Conservation (phyloP, 495 filamentous ascomycete genomes). For the Penicillium ochrochloron region DNA sequence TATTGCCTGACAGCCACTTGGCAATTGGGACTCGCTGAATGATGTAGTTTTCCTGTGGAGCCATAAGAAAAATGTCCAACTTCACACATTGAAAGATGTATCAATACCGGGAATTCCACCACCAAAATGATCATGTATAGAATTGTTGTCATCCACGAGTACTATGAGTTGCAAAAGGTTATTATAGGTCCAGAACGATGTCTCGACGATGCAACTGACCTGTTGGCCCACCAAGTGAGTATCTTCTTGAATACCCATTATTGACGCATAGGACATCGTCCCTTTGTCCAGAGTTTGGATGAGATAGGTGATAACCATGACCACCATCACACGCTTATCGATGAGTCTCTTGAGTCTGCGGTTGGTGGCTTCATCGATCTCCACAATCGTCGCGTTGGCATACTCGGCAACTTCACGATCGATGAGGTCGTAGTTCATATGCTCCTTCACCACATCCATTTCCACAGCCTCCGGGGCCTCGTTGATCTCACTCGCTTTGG, state of each 20-base stretch:
- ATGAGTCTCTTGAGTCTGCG: conserved; percentile 55
- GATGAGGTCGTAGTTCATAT: conserved; percentile 55
- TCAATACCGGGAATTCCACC: conserved; percentile 53
- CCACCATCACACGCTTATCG: conserved; percentile 56
- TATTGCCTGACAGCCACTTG: conserved; percentile 63
- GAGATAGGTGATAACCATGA: conserved; percentile 60
- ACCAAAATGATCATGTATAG: conserved; percentile 57
- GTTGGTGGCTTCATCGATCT: conserved; percentile 60
- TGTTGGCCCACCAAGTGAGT: conserved; percentile 55
- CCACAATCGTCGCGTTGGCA: conserved; percentile 50
- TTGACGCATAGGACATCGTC: conserved; percentile 67
- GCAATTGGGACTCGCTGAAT: conserved; percentile 62
- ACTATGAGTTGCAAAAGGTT: conserved; percentile 25
- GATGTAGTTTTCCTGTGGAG: conserved; percentile 45
- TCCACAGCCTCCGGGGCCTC: conserved; percentile 8
- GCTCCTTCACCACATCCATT: conserved; percentile 41
- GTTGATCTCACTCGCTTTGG: conserved; percentile 1
- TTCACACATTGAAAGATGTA: no score
- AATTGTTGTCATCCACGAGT: conserved; percentile 55
- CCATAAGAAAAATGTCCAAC: neutral
- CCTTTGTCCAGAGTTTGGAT: conserved; percentile 73
- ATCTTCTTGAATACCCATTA: conserved; percentile 66
- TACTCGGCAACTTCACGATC: conserved; percentile 68
- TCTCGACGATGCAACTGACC: conserved; percentile 20
- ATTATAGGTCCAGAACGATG: conserved; percentile 2